phyloP scores from a whole-genome alignment of 1,284 basidiomycete genomes.

The Malassezia slooffiae region DNA sequence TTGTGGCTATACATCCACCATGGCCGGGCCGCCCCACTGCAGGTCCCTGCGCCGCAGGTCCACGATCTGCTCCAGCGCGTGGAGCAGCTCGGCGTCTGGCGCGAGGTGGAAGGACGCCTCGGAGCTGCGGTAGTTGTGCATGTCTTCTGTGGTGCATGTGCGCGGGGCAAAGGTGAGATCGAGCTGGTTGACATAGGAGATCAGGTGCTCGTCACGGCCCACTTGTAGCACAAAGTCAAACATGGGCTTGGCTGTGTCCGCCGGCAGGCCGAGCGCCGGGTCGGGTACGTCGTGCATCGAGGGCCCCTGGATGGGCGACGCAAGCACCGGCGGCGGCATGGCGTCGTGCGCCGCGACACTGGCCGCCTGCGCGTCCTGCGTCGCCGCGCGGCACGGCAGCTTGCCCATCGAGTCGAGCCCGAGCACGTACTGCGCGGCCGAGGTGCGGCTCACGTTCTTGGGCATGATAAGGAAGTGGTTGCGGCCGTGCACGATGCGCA shows the following conservation, averaged over 20 bases:
- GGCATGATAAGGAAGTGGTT: conserved; percentile 62
- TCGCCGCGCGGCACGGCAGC: conserved; percentile 2
- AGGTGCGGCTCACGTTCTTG: conserved; percentile 67
- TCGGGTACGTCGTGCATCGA: conserved; percentile 3
- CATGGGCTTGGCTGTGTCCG: conserved; percentile 21
- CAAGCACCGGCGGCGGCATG: too few relatives aligned
- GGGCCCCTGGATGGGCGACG: background rate
- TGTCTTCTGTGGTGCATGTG: conserved; percentile 34
- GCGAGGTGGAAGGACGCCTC: conserved; percentile 34
- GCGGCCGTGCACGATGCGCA: conserved; percentile 35
- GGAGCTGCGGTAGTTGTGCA: conserved; percentile 24
- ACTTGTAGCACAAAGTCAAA: conserved; percentile 42
- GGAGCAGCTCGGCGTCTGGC: conserved; percentile 23
- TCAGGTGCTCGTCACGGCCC: conserved; percentile 38
- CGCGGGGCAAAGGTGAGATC: conserved; percentile 42
- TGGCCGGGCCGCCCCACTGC: conserved; percentile 24
- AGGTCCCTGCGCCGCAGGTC: conserved; percentile 29
- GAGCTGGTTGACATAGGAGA: conserved; percentile 37
- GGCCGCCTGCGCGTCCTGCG: background rate
- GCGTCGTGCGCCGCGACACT: too few relatives aligned
- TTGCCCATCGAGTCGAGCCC: conserved; percentile 20
- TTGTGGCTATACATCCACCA: conserved; percentile 17
- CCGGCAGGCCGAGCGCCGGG: conserved; percentile 8
- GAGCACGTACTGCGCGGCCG: conserved; percentile 54
- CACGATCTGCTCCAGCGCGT: conserved; percentile 34